Evolutionary conservation across 495 filamentous ascomycete species (phyloP), one percentile per base, ranked within the genome.

Genomic region (Aspergillus leporis): DNA sequence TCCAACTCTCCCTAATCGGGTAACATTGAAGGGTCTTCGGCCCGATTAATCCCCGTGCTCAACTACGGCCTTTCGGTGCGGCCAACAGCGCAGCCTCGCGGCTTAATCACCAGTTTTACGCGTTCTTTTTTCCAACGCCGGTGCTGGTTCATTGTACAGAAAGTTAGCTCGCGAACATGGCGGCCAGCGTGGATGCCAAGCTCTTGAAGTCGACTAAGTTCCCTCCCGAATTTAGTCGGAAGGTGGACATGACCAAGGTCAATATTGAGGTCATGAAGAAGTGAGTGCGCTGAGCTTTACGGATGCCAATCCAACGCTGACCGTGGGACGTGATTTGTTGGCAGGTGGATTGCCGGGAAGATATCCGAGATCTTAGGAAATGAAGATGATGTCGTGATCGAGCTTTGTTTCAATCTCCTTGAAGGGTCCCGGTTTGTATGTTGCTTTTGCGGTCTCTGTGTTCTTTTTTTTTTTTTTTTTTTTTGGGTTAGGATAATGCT

Each of bases 231-330:
- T 98, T 97, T 74, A 93, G 81, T 67, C 84, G 88, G 71, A 97
- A 96, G 81, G 95, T 99, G 41, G 93, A 99, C 77, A 95, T 94
- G 87, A 83, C 84, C 58, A 99, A 98, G 77, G 91, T 98, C 69
- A 97, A 97, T 65, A 79, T 96, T 22, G 92, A 95, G 73, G 91
- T 98, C 56, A 93, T 98, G 86, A 97, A 97, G 81, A 95, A 92
- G 91, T 96, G 69, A 63, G 83, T 61, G 16, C 48, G 32, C 21
- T 63, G 63, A 47, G 4, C 25, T 22, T 50, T 56, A 51, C 36
- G 45, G 58, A 51, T 61, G 40, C 41, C 28, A n/a, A 38, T 61
- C 10, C 32, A 18, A 41, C 38, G 53, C 64, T 67, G 45, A 67
- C 49, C 16, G 23, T 36, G 22, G 8, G 43, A 25, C 41, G 14